Percentiles rank a stretch among this genome's conserved stretches.
Evolutionary conservation across 306 rosid species (phyloP).

Genomic region (Castanea mollissima): DNA sequence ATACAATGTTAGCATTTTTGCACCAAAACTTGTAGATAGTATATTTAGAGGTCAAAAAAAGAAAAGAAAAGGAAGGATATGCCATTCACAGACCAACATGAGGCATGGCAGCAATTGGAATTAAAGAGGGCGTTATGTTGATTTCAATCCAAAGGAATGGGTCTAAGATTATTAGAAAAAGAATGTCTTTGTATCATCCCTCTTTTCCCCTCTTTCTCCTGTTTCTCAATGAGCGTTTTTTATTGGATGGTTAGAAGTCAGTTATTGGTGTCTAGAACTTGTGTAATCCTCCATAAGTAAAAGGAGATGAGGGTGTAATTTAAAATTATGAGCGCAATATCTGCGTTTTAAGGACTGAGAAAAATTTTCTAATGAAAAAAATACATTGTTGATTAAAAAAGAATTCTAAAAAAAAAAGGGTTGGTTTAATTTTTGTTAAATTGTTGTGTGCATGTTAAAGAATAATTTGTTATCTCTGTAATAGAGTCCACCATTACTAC

Average conservation of each 20-base stretch:
- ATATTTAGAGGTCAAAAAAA: too few relatives aligned
- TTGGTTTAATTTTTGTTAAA: too few relatives aligned
- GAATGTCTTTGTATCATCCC: not conserved
- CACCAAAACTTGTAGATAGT: too few relatives aligned
- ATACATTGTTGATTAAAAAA: not conserved
- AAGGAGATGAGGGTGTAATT: not conserved
- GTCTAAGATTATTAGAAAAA: conserved; percentile 26
- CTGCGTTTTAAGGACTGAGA: not conserved
- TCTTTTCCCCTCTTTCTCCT: not conserved
- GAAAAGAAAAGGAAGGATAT: conserved; percentile 64
- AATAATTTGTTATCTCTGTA: too few relatives aligned
- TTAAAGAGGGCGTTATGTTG: conserved; percentile 81
- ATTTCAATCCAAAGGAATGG: conserved; percentile 97
- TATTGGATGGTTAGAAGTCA: not conserved
- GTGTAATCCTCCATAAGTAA: not conserved
- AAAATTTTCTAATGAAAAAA: not conserved
- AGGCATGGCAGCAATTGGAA: conserved; percentile 91
- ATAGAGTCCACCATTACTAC: too few relatives aligned
- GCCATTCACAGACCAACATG: conserved; percentile 72
- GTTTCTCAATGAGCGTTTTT: not conserved
- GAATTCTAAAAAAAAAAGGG: too few relatives aligned
- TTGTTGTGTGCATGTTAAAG: too few relatives aligned
- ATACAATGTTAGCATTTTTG: too few relatives aligned
- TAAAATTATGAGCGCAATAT: not conserved
- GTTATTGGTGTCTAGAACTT: not conserved